Percentiles rank a stretch among this genome's conserved stretches.
Evolutionary conservation across 345 rosid genomes (phyloP).

Genomic region (Cardamine chenopodiifolia): DNA sequence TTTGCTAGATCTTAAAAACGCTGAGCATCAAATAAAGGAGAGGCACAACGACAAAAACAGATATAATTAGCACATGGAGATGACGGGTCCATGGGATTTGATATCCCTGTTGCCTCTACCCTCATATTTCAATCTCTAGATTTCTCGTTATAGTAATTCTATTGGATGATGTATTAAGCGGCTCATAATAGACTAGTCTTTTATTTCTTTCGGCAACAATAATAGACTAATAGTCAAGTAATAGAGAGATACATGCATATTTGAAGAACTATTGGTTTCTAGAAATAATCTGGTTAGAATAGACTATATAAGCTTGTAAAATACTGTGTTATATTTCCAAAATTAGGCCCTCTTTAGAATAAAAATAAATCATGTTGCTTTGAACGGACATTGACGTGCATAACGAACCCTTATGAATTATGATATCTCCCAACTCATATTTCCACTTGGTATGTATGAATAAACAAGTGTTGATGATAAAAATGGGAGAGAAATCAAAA

Average conservation of each 20-base stretch:
- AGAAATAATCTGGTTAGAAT: neutral
- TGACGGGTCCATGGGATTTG: slow-evolving; percentile 30
- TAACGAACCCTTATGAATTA: slow-evolving; percentile 20
- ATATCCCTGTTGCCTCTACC: slow-evolving; percentile 25
- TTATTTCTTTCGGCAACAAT: too few relatives aligned
- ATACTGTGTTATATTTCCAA: neutral
- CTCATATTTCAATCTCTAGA: neutral
- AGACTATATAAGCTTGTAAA: neutral
- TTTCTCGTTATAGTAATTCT: slow-evolving; percentile 7
- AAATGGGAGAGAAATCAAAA: neutral
- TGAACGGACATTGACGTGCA: slow-evolving; percentile 20
- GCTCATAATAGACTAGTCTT: neutral
- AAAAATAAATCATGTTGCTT: neutral
- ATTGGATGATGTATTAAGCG: neutral
- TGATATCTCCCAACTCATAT: slow-evolving; percentile 6
- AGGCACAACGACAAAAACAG: slow-evolving; percentile 26
- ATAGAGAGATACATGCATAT: neutral
- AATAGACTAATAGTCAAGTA: neutral
- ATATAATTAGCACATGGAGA: slow-evolving; percentile 33
- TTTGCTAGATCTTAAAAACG: slow-evolving; percentile 22
- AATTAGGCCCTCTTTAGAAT: neutral
- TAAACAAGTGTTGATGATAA: slow-evolving; percentile 22
- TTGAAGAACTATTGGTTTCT: neutral
- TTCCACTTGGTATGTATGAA: slow-evolving; percentile 26
- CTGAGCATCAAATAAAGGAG: slow-evolving; percentile 25